Base-by-base conservation (phyloP, 1,139 yeast species). In the Pneumocystis jirovecii region DNA sequence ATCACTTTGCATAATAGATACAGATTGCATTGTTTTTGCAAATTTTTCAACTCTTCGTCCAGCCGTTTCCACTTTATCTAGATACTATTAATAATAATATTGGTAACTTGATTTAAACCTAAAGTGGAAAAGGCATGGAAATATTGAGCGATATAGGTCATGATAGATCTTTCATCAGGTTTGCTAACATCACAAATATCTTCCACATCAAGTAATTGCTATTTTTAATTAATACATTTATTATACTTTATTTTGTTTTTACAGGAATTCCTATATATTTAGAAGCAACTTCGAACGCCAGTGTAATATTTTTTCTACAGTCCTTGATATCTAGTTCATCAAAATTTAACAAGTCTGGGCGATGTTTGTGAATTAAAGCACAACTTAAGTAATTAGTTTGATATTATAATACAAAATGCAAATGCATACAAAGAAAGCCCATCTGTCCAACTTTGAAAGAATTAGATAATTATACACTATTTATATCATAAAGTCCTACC, bases 111-210 rank as follows among this genome's bases (percentile, higher is more conserved):
- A 61, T 34, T 37, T 42, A 31, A 39, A 61, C 64, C 79, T 61
- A 76, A 69, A 1, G 76, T 77, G 5, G 78, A 75, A 66, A 85
- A 78, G 71, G 79, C 79, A 67, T 83, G 84, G 73, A 81, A 85
- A 85, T 87, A 83, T 71, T 85, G 84, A 35, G 86, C 80, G n/a
- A 85, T 75, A 71, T 83, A 85, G 21, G 86, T 81, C 70, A 85
- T 79, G n/a, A 86, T 77, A 61, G 86, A 81, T 69, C 84, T 81
- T 70, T 86, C 90, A 70, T 85, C 89, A 0, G 87, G 87, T 35
- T 77, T 79, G 34, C 76, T 72, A 17, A 78, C 76, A 63, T 77
- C 77, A 59, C 75, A 73, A 66, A 85, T 80, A 73, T 85, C 89
- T 61, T 83, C 86, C 1, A 79, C 80, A 66, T 84, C 87, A n/a